Evolutionary conservation across 768 basidiomycete species (phyloP), one percentile per base, ranked within the genome.

Genomic region (Xerocomus spinulosus): DNA sequence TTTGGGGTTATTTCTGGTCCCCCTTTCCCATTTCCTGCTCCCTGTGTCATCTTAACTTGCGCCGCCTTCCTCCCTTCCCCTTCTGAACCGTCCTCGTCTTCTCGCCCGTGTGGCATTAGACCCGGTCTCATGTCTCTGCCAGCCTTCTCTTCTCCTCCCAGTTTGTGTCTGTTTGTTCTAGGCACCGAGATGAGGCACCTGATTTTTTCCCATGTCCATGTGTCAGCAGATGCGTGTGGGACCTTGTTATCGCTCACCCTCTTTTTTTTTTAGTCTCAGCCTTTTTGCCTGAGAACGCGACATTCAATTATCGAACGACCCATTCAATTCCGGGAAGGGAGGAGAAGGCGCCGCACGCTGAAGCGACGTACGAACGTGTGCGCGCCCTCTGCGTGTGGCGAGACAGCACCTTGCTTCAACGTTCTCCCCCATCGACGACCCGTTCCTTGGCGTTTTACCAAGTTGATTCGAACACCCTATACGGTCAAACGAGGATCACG

Each of bases 1-100:
- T 29, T 28, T 18, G 25, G 18, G 29, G 33, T 3, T n/a, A n/a
- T n/a, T n/a, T n/a, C n/a, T n/a, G n/a, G n/a, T 33, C 26, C 10
- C 18, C 7, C 40, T 20, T 44, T 29, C 13, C 47, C 13, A 9
- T 25, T 41, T 5, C 24, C 12, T 20, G n/a, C n/a, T 39, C 21
- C n/a, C n/a, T n/a, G n/a, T n/a, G n/a, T n/a, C 15, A 17, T 18
- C 17, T 40, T 9, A 18, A 18, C 26, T 28, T n/a, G 34, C 23
- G 26, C 37, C 15, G 14, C 9, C 33, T 35, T 32, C n/a, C n/a
- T n/a, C n/a, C 35, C 42, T 50, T 44, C n/a, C 40, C 53, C 45
- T 35, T 44, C 38, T 25, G n/a, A 18, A 7, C 13, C 24, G 38
- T 38, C 44, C 10, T n/a, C 44, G 21, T 33, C 28, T 50, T 29